Percentiles rank a stretch among this genome's conserved stretches.
Conservation (phyloP, 116 monocot species). For the Posidonia oceanica region DNA sequence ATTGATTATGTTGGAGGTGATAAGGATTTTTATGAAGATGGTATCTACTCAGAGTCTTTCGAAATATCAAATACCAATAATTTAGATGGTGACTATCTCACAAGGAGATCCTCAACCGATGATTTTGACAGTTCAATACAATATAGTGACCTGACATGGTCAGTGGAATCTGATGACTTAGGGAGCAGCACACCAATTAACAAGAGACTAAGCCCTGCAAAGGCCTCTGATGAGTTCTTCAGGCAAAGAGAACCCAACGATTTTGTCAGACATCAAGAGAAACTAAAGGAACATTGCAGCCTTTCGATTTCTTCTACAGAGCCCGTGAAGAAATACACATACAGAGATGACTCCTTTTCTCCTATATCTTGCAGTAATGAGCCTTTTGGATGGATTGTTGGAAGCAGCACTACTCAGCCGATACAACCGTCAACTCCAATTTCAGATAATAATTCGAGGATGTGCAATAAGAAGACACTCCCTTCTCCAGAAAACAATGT, state of each 20-base stretch:
- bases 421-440: constrained; percentile 13
- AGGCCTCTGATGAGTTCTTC: background rate
- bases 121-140: background rate
- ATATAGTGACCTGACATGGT: background rate
- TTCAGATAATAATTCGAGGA: background rate
- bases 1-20: constrained; percentile 10
- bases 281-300: constrained; percentile 1
- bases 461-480: background rate
- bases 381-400: background rate
- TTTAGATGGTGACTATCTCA: background rate
- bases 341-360: too few species aligned
- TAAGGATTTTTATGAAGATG: background rate
- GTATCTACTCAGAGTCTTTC: background rate
- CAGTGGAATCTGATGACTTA: background rate
- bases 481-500: constrained; percentile 22
- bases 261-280: background rate
- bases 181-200: background rate
- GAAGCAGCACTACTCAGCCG: background rate
- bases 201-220: background rate
- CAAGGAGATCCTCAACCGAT: background rate
- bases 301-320: background rate
- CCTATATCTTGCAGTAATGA: constrained; percentile 4
- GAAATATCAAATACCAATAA: background rate
- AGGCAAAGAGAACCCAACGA: background rate
- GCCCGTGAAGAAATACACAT: too few species aligned